Evolutionary conservation across 495 filamentous ascomycete species (phyloP), one percentile per base, ranked within the genome.

Genomic region (Bacidia gigantensis): DNA sequence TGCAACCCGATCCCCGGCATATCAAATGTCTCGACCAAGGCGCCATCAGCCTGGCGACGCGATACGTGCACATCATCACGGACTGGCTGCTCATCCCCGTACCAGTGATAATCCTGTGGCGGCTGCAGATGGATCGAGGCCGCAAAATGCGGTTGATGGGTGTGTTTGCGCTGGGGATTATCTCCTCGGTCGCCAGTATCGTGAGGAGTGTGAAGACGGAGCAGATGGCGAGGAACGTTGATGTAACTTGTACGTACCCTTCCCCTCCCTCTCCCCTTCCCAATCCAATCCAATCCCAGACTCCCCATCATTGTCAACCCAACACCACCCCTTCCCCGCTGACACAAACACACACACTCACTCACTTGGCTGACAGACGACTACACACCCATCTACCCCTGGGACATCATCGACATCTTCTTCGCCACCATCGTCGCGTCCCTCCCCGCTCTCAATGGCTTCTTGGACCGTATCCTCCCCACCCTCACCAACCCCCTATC

Each of bases 11-110:
- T 26, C 46, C 46, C 11, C 23, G 26, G 21, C 3, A 7, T 14
- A 49, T 49, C 17, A 29, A 49, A 10, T 49, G 46, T 21, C 18
- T 49, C 2, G 9, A 49, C n/a, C 2, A 20, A 11, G 46, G n/a
- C 2, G 3, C 21, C 12, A 29, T 49, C 12, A 12, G 18, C 23
- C 46, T 26, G 23, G 24, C 46, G 11, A 49, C 7, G 17, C 21
- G 46, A 49, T 49, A 49, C 26, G 2, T 49, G 18, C 46, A 49
- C 24, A 40, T 39, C 23, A 26, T 49, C 18, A 46, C 43, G 17
- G 43, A 46, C 20, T 46, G 43, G 43, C 20, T 46, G 18, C 10
- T 46, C 3, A n/a, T 46, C 1, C 43, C 10, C 2, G 2, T 46
- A 21, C 2, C 43, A 20, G 12, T 46, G 43, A 18, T 35, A 1